Percentiles rank a stretch among this genome's conserved stretches.
These are phyloP conservation scores for Fusarium luffae DNA, from an alignment of 2,329 filamentous ascomycete species.

Conservation along the genomic window DNA sequence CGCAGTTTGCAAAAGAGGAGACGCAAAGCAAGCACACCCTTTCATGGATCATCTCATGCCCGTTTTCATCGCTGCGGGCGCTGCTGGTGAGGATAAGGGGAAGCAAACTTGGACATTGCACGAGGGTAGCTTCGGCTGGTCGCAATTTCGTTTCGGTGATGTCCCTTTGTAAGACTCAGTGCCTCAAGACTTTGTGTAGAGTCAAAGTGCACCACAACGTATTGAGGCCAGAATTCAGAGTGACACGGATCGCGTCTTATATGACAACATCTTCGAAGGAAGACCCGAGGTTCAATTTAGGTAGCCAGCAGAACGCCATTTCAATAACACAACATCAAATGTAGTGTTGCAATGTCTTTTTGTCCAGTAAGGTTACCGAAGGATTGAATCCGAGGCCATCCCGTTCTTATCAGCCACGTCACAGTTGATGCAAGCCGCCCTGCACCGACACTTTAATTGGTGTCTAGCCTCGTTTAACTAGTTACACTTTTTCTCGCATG, in stretches of 20 bases:
- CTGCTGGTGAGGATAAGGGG: constrained; percentile 56
- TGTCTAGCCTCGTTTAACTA: background rate
- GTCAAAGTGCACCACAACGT: background rate
- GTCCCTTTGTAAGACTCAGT: constrained; percentile 35
- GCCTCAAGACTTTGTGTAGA: constrained; percentile 11
- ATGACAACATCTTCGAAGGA: background rate
- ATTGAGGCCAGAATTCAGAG: background rate
- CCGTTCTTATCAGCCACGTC: constrained; percentile 30
- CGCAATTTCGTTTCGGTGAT: constrained; percentile 59
- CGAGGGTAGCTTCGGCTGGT: constrained; percentile 59
- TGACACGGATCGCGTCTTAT: background rate
- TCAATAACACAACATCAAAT: background rate
- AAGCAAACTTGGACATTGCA: constrained; percentile 59
- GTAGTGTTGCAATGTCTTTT: background rate
- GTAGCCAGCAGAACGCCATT: background rate
- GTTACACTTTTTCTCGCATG: background rate
- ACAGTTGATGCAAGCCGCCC: constrained; percentile 17
- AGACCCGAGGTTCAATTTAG: background rate
- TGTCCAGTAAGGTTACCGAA: constrained; percentile 1
- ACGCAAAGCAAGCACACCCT: constrained; percentile 61
- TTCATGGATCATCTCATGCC: constrained; percentile 64
- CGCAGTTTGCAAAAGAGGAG: constrained; percentile 53
- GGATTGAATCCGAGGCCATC: constrained; percentile 18
- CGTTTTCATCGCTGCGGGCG: constrained; percentile 59
- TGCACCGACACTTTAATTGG: constrained; percentile 8